Percentiles rank a stretch among this genome's conserved stretches.
These are phyloP conservation scores for Talaromyces sp. DNA, from an alignment of 2,329 filamentous ascomycete genomes.

Conservation along the genomic window DNA sequence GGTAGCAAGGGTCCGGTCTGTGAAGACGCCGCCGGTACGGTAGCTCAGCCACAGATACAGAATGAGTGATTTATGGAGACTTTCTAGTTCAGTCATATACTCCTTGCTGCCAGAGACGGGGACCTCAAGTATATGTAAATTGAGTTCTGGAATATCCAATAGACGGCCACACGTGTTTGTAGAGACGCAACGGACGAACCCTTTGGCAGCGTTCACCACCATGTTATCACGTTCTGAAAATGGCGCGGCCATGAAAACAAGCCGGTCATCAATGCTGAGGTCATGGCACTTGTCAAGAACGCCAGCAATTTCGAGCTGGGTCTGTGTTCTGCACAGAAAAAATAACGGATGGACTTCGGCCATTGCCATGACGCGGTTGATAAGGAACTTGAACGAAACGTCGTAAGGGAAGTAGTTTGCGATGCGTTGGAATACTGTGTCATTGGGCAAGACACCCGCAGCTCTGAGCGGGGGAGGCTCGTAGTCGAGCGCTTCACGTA, in stretches of 20 bases:
- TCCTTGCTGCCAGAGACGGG: constrained; percentile 39
- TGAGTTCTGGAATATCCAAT: constrained; percentile 63
- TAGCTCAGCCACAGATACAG: constrained; percentile 92
- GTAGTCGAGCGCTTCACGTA: constrained; percentile 58
- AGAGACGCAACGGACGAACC: constrained; percentile 66
- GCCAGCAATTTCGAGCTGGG: constrained; percentile 64
- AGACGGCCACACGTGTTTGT: constrained; percentile 62
- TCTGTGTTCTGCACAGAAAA: constrained; percentile 61
- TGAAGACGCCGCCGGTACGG: constrained; percentile 76
- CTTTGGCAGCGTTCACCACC: constrained; percentile 47
- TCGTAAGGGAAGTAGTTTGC: constrained; percentile 72
- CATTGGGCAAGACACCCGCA: constrained; percentile 71
- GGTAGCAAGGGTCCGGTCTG: constrained; percentile 66
- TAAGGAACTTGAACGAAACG: constrained; percentile 77
- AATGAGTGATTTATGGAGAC: constrained; percentile 74
- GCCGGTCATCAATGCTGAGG: constrained; percentile 67
- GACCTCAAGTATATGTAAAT: constrained; percentile 67
- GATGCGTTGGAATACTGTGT: constrained; percentile 67
- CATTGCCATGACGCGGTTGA: constrained; percentile 69
- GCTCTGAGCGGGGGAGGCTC: constrained; percentile 62
- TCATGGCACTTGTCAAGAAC: constrained; percentile 64
- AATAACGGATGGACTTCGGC: constrained; percentile 61
- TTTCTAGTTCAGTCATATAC: constrained; percentile 67
- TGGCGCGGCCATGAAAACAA: constrained; percentile 70
- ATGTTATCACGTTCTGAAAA: constrained; percentile 48